Conservation (phyloP, 345 rosid species). For the Gossypium raimondii region DNA sequence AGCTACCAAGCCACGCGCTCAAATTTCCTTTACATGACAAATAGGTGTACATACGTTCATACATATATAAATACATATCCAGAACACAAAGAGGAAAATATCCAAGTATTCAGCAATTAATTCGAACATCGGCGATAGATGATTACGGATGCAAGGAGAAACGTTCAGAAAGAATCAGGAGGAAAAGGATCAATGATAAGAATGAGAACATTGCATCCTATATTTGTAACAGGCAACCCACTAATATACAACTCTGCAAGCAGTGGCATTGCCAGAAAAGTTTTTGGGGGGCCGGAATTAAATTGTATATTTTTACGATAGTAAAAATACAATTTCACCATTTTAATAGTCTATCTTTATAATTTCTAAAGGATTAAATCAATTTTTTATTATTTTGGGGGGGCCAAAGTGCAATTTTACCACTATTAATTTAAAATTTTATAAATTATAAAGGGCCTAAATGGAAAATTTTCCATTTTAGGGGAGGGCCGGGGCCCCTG, state of each 20-base stretch:
- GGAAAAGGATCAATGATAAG: neutral
- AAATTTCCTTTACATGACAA: neutral
- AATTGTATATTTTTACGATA: too few species aligned
- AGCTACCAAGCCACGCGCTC: neutral
- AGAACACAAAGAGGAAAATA: slow-evolving; percentile 1
- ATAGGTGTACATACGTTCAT: neutral
- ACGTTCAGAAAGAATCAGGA: neutral
- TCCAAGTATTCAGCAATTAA: neutral
- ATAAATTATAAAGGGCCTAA: too few species aligned
- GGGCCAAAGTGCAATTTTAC: too few species aligned
- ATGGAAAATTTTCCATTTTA: too few species aligned
- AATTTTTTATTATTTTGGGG: too few species aligned
- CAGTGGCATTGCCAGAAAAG: too few species aligned
- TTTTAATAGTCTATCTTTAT: too few species aligned
- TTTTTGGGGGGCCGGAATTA: too few species aligned
- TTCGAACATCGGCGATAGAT: neutral
- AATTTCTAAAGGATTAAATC: too few species aligned
- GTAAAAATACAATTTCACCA: too few species aligned
- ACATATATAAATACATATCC: neutral
- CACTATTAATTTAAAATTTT: too few species aligned
- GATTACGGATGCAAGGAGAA: neutral
- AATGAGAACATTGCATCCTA: neutral
- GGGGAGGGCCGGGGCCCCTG: too few species aligned
- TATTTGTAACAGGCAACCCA: neutral
- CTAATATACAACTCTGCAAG: neutral